phyloP scores from a whole-genome alignment of 352 stramenopile genomes.

The Salisapilia sapeloensis region DNA sequence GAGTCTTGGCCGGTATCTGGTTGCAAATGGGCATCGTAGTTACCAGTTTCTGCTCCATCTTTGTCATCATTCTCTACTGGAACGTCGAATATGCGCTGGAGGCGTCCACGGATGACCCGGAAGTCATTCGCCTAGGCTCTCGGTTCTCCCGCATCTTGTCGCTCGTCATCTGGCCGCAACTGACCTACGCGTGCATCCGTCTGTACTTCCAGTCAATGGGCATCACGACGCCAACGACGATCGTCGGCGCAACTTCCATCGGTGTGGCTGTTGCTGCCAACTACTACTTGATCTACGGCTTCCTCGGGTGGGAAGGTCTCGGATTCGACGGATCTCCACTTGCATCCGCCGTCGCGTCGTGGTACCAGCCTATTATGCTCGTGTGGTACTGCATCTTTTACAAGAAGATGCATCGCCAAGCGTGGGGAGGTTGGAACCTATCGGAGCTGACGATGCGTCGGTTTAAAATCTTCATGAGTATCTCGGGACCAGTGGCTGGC shows the following conservation, averaged over 20 bases:
- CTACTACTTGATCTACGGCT: conserved; percentile 27
- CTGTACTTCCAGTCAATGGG: conserved; percentile 77
- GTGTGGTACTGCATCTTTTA: conserved; percentile 61
- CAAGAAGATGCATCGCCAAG: conserved; percentile 50
- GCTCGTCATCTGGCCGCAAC: conserved; percentile 59
- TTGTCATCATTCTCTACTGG: conserved; percentile 11
- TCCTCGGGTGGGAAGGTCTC: conserved; percentile 26
- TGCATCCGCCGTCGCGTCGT: conserved; percentile 55
- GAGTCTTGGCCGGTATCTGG: conserved; percentile 42
- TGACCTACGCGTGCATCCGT: conserved; percentile 58
- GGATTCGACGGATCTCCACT: conserved; percentile 66
- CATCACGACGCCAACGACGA: conserved; percentile 53
- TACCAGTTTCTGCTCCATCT: conserved; percentile 16
- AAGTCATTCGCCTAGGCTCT: conserved; percentile 44
- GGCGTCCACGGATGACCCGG: conserved; percentile 34
- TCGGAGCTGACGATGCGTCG: conserved; percentile 34
- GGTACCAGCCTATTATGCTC: conserved; percentile 62
- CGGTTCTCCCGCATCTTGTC: conserved; percentile 64
- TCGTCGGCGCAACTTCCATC: conserved; percentile 53
- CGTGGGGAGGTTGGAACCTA: conserved; percentile 53
- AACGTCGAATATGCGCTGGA: conserved; percentile 32
- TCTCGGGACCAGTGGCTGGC: conserved; percentile 34
- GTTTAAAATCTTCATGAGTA: conserved; percentile 44
- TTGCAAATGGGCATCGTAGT: conserved; percentile 52
- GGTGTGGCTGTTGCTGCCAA: conserved; percentile 38